Base-by-base conservation (phyloP, 257 asterid species). In the Handroanthus guayacan region DNA sequence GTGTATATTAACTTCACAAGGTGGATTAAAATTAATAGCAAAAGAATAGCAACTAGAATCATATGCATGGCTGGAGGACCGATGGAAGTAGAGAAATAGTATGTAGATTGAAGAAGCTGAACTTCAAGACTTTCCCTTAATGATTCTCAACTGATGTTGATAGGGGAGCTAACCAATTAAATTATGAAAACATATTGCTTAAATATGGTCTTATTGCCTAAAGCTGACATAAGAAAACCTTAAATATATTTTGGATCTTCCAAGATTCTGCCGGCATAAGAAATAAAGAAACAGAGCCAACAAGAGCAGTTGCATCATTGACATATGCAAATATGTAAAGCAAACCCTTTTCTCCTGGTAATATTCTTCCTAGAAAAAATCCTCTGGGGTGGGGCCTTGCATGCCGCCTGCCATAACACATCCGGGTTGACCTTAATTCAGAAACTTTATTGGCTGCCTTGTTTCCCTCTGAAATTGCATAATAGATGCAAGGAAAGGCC, bases 1-100 rank as follows among this genome's bases (percentile, higher is more conserved):
- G 62, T 44, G 71, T 80, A 61, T 2, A 50, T 10, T 9, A 85
- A 70, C 62, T 61, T 71, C 47, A 73, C 5, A 69, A 83, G 16
- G 14, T 31, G 75, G 37, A 41, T 8, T 31, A 9, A 20, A 75
- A 60, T 4, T 77, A 18, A 31, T 74, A 12, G 37, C 44, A 57
- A 64, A 78, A 58, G 34, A 79, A 6, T 0, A 62, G 20, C 37
- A 56, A 54, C 6, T 4, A 63, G 71, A 39, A 65, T 25, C 0
- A 25, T 62, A 73, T 71, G 37, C 64, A 58, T 39, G 51, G 25
- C 67, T 41, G 18, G 72, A 58, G 64, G 10, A 58, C 4, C 9
- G 39, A 31, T 58, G 64, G 14, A 8, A 58, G 64, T 58, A 58
- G 25, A 52, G 10, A 52, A 14, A 52, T n/a, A 25, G 41, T n/a